Evolutionary conservation across 352 stramenopile species (phyloP).

Genomic region (Halophytophthora polymorphica): DNA sequence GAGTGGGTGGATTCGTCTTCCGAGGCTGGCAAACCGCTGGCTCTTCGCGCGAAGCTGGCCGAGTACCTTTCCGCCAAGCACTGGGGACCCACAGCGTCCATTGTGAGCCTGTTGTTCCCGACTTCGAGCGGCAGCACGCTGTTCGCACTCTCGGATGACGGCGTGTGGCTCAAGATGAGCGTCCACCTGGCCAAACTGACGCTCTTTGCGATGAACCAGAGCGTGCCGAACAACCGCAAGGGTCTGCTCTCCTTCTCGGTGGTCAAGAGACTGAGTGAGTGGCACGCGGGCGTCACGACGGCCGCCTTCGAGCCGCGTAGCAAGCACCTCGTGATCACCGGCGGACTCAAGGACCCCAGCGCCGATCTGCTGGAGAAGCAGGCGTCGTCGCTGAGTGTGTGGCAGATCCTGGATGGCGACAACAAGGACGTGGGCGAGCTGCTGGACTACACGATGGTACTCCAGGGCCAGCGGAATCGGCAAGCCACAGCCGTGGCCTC

Average conservation of each 20-base stretch:
- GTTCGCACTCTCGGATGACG: conserved; percentile 40
- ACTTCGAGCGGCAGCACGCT: conserved; percentile 28
- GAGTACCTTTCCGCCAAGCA: conserved; percentile 40
- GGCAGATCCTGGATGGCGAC: conserved; percentile 34
- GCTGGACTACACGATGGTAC: conserved; percentile 67
- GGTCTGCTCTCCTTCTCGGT: conserved; percentile 35
- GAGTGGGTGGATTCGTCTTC: conserved; percentile 31
- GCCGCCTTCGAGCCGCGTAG: conserved; percentile 37
- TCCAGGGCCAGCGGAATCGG: conserved; percentile 22
- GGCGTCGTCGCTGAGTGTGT: conserved; percentile 67
- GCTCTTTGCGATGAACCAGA: conserved; percentile 29
- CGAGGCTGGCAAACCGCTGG: conserved; percentile 4
- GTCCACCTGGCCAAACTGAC: conserved; percentile 48
- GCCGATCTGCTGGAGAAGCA: conserved; percentile 38
- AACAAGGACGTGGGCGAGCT: conserved; percentile 47
- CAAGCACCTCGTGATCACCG: conserved; percentile 47
- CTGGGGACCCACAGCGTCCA: conserved; percentile 30
- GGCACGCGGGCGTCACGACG: conserved; percentile 52
- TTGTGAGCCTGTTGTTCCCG: conserved; percentile 45
- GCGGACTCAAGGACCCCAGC: conserved; percentile 54
- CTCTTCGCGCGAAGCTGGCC: conserved; percentile 31
- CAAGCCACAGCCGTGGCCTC: neutral
- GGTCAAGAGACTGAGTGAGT: conserved; percentile 47
- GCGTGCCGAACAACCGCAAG: conserved; percentile 6
- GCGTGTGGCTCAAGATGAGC: conserved; percentile 41